These are phyloP conservation scores for Candida golubevii DNA, from an alignment of 805 yeast genomes.

Conservation along the genomic window DNA sequence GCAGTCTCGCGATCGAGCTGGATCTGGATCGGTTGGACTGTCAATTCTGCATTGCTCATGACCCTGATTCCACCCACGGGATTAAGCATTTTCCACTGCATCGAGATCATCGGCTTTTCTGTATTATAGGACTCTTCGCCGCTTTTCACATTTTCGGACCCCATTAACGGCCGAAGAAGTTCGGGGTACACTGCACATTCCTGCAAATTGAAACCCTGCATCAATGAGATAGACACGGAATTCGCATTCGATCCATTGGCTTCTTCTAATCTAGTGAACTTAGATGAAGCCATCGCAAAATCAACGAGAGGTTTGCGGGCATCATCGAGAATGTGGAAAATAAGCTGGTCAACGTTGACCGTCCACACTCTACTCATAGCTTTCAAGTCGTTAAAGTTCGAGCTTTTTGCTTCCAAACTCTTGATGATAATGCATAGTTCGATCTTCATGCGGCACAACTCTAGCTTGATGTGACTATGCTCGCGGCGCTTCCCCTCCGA, in stretches of 20 bases:
- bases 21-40: constrained; percentile 61
- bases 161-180: constrained; percentile 50
- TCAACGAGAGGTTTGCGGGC: constrained; percentile 63
- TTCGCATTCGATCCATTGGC: constrained; percentile 67
- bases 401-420: constrained; percentile 12
- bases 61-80: constrained; percentile 93
- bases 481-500: constrained; percentile 19
- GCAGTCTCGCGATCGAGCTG: constrained; percentile 73
- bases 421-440: constrained; percentile 33
- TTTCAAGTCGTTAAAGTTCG: constrained; percentile 6
- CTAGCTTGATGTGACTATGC: constrained; percentile 25
- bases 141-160: constrained; percentile 16
- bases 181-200: constrained; percentile 62
- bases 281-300: constrained; percentile 57
- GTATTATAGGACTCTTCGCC: constrained; percentile 5
- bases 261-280: constrained; percentile 57
- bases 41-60: constrained; percentile 57
- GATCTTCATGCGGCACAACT: constrained; percentile 28
- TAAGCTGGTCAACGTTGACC: constrained; percentile 55
- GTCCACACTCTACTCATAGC: constrained; percentile 13
- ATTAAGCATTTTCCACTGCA: constrained; percentile 71
- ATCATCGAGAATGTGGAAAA: constrained; percentile 64
- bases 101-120: constrained; percentile 23
- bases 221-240: constrained; percentile 50
- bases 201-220: constrained; percentile 68